Evolutionary conservation across 2,329 filamentous ascomycete genomes (phyloP).

Genomic region (Pleoardoris graminearum): DNA sequence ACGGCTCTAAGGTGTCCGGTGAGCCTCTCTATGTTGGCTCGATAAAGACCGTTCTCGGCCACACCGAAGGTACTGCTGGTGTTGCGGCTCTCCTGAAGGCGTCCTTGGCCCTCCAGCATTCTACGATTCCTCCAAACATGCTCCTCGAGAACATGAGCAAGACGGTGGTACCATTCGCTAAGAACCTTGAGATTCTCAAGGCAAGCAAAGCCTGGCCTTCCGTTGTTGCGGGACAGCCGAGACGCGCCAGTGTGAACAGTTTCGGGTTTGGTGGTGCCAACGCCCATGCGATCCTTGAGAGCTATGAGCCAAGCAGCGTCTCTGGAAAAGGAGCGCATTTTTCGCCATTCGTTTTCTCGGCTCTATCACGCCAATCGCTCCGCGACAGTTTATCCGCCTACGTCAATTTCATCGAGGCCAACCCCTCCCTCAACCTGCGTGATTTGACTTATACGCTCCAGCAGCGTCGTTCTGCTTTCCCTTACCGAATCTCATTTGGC

Average conservation of each 20-base stretch:
- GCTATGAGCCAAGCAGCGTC: background rate
- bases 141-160: slow-evolving; percentile 22
- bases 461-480: background rate
- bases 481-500: too few species aligned
- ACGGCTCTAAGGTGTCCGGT: background rate
- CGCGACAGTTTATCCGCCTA: background rate
- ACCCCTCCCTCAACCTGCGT: background rate
- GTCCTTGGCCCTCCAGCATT: slow-evolving; percentile 45
- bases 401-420: background rate
- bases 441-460: background rate
- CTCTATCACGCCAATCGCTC: background rate
- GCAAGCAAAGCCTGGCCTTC: slow-evolving; percentile 8
- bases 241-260: slow-evolving; percentile 13
- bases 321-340: background rate
- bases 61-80: slow-evolving; percentile 43
- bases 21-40: slow-evolving; percentile 17
- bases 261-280: slow-evolving; percentile 9
- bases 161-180: slow-evolving; percentile 16
- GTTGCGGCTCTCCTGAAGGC: slow-evolving; percentile 43
- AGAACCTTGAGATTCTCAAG: slow-evolving; percentile 15
- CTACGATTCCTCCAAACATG: slow-evolving; percentile 34
- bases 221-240: background rate
- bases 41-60: slow-evolving; percentile 40
- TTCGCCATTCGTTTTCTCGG: background rate
- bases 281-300: slow-evolving; percentile 19